Base-by-base conservation (phyloP, 2,329 filamentous ascomycete species). In the Fonsecaea erecta region DNA sequence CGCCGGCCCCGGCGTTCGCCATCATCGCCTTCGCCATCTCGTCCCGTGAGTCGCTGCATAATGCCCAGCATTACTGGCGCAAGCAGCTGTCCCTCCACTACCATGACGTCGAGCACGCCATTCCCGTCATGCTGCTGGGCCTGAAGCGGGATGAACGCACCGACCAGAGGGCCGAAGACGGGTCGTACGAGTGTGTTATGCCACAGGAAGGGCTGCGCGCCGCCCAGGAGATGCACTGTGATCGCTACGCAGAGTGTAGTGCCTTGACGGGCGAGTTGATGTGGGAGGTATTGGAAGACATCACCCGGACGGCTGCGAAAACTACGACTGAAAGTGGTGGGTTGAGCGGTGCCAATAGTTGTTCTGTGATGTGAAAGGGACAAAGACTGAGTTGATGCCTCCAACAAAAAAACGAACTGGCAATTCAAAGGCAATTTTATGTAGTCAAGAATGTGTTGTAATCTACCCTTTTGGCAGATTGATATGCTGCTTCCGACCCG, bases 201-300 rank as follows among this genome's bases (percentile, higher is more conserved):
- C 74, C 52, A 75, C 70, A 77, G 73, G 70, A 80, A 81, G 85
- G 68, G 76, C 86, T 82, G 78, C 83, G 72, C 75, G 85, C 85
- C 6, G 85, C 86, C 16, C 85, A 86, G 70, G 83, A 85, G 70
- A 83, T 88, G 76, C 78, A 85, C 26, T 86, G 83, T 73, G 86
- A 88, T 77, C 78, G 81, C 37, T 88, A 88, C 74, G 86, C 85
- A 2, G 86, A 88, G 72, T 88, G 86, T 69, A 87, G 84, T 66
- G 85, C 86, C 46, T 40, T 84, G 43, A 88, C 86, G 5, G 86
- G 86, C 2, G 84, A 88, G 75, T 75, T 88, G 43, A 83, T 86
- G 68, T 77, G 77, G 34, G 82, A 88, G 74, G 84, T 85, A 0
- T 80, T 88, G 64, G 85, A 88, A 71, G 86, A 88, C 73, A 78